Evolutionary conservation across 2,329 filamentous ascomycete genomes (phyloP).

Genomic region (Sordariomycetes sp.): DNA sequence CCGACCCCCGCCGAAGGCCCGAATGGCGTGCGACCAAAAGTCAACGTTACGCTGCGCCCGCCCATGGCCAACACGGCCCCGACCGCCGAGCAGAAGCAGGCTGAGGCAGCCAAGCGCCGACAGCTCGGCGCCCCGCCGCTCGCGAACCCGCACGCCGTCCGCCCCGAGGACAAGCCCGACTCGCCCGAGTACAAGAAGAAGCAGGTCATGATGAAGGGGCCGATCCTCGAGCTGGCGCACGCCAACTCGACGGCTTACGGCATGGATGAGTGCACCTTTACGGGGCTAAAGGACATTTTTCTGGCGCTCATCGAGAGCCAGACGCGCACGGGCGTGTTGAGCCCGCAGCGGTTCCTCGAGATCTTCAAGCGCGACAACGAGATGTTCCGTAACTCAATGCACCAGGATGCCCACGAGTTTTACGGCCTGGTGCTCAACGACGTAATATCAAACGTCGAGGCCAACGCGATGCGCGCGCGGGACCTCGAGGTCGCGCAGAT

Average conservation of each 20-base stretch:
- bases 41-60: slow-evolving; percentile 49
- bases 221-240: slow-evolving; percentile 71
- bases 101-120: slow-evolving; percentile 44
- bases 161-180: slow-evolving; percentile 86
- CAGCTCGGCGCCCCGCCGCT: slow-evolving; percentile 39
- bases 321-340: slow-evolving; percentile 78
- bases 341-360: slow-evolving; percentile 84
- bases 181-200: slow-evolving; percentile 98
- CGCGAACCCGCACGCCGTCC: slow-evolving; percentile 33
- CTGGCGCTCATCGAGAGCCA: slow-evolving; percentile 72
- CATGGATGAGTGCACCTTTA: slow-evolving; percentile 93
- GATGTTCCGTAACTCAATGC: slow-evolving; percentile 94
- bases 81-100: slow-evolving; percentile 19
- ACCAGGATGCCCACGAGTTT: slow-evolving; percentile 97
- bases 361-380: slow-evolving; percentile 91
- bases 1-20: slow-evolving; percentile 61
- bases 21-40: slow-evolving; percentile 39
- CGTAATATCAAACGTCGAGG: slow-evolving; percentile 86
- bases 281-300: slow-evolving; percentile 91
- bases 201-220: slow-evolving; percentile 76
- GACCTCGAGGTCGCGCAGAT: slow-evolving; percentile 34
- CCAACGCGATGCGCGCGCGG: slow-evolving; percentile 57
- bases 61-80: slow-evolving; percentile 22
- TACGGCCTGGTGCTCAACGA: slow-evolving; percentile 91
- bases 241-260: slow-evolving; percentile 71